phyloP scores from a whole-genome alignment of 139 green algal species.

The Gonium pectorale region DNA sequence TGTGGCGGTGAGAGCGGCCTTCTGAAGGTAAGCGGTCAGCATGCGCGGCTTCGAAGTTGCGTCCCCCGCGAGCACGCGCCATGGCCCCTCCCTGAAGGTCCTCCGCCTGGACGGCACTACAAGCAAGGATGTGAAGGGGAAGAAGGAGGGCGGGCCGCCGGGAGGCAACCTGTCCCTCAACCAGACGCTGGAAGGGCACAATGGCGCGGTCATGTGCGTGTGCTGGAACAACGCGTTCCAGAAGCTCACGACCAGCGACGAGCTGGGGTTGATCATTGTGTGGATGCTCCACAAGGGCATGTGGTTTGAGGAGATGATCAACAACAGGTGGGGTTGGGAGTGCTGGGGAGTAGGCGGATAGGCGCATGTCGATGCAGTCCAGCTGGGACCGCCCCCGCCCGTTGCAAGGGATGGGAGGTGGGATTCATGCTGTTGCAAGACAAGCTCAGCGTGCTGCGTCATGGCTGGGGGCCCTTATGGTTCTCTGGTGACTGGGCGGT shows the following conservation, averaged over 20 bases:
- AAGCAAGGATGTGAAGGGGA: constrained; percentile 50
- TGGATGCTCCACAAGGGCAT: constrained; percentile 87
- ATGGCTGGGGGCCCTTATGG: no score
- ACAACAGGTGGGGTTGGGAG: constrained; percentile 86
- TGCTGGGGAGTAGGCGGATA: no score
- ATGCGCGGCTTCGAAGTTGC: constrained; percentile 34
- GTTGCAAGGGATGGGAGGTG: no score
- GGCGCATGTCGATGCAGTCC: no score
- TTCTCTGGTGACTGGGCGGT: no score
- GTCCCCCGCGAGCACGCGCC: background rate
- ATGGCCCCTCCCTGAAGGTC: constrained; percentile 50
- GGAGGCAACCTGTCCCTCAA: constrained; percentile 75
- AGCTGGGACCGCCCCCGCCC: no score
- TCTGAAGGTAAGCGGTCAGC: constrained; percentile 78
- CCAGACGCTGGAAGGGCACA: constrained; percentile 87
- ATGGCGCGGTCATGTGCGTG: constrained; percentile 67
- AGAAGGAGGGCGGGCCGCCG: constrained; percentile 33
- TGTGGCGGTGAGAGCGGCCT: constrained; percentile 82
- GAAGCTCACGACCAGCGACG: constrained; percentile 88
- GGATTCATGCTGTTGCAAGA: no score
- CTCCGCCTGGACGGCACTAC: constrained; percentile 64
- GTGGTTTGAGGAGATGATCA: constrained; percentile 94
- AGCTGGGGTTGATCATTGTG: constrained; percentile 89
- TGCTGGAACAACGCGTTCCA: constrained; percentile 84
- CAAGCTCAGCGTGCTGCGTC: no score